Evolutionary conservation across 768 basidiomycete species (phyloP), one percentile per base, ranked within the genome.

Genomic region (Podaxis rugospora): DNA sequence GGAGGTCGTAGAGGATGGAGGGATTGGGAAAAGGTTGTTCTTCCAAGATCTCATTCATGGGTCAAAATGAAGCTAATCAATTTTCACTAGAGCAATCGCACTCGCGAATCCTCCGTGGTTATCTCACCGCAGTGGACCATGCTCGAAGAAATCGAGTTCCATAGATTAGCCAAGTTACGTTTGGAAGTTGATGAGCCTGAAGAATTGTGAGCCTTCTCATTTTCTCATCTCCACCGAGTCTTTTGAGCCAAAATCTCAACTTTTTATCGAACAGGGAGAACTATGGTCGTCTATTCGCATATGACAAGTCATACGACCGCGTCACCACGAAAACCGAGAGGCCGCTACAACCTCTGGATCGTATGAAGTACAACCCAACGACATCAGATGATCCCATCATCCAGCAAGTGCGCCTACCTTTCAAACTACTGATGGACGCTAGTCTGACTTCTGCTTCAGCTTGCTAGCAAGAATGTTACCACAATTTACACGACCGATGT

Each of bases 351-450:
- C 81, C 93, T 50, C 85, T 95, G 60, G 97, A 98, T 74, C 89
- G 94, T 61, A 91, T 97, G 73, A 91, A 93, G 70, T 99, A 97
- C 76, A 98, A 98, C 73, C 90, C 94, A 16, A 97, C 97, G 0
- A 98, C 97, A 21, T 95, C 94, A 14, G 97, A 99, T 67, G 97
- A 99, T 71, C 96, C 97, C 2, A 82, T 99, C 72, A 97, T 99
- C 63, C 92, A 93, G 74, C 86, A 93, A 76, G 93, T 92, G 70
- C 64, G 67, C 63, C 7, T 23, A n/a, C 46, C n/a, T 49, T 50
- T 44, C 46, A 21, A 52, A n/a, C 2, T 16, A 25, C 28, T 44
- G 7, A 72, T 54, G 27, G 10, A n/a, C 14, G 23, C 51, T 61
- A 27, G 52, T 23, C 23, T 16, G 5, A 42, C 62, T 51, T 53